Base-by-base conservation (phyloP, 2,329 filamentous ascomycete species). In the Lasiodiplodia sp. region DNA sequence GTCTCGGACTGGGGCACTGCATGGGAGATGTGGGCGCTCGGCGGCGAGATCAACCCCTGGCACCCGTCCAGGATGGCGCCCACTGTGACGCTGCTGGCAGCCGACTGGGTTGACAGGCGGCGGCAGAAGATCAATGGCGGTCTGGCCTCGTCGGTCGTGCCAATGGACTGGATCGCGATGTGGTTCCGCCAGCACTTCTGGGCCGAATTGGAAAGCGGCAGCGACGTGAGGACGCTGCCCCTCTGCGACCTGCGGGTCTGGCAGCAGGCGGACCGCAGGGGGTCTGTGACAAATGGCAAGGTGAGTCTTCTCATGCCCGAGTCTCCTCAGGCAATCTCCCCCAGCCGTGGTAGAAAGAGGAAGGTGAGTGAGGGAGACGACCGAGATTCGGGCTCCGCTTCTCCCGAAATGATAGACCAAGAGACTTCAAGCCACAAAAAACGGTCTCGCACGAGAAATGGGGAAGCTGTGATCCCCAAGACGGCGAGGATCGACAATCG, bases 21-120 rank as follows among this genome's bases (percentile, higher is more conserved):
- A n/a, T 80, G 77, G 77, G 78, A 80, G 66, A 73, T 77, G 56
- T 78, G 76, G 70, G 75, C 77, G 71, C 79, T 79, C 49, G 77
- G 78, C 16, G 71, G 71, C 31, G 70, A 78, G 4, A 73, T 79
- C 34, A 77, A 79, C 34, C 76, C 78, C 1, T 74, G 75, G 53
- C 72, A 77, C 37, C 71, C 70, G 31, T 66, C 55, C 1, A 64
- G 25, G 2, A 56, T 52, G 72, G 72, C 6, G 74, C 75, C 21
- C 67, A 52, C 66, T 3, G 23, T 72, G 14, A 68, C 75, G 7
- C 65, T 79, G 7, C 72, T 78, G 72, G 69, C 75, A 31, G 78
- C 75, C 55, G 51, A 73, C 2, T 80, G 78, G 78, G 58, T 72
- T 18, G 70, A 72, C 37, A 52, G 68, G 18, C 68, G 67, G 7